Base-by-base conservation (phyloP, 2,329 filamentous ascomycete genomes). In the Xylariaceae sp. region DNA sequence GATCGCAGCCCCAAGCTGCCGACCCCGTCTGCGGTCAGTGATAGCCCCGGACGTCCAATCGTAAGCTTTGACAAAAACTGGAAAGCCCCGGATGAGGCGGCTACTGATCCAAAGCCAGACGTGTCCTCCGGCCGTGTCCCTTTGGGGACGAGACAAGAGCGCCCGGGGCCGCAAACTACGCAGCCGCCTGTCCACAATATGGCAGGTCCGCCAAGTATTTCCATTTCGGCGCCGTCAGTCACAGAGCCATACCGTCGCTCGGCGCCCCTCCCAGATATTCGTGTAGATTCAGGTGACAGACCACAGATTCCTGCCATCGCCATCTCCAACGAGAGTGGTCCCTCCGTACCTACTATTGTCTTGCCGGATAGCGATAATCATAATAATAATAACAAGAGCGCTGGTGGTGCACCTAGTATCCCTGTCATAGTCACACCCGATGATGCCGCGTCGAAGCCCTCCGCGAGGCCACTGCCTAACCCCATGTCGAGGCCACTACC, bases 21-120 rank as follows among this genome's bases (percentile, higher is more conserved):
- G 34, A 93, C 88, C 70, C 93, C 93, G 65, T 90, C 89, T 57
- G 88, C 90, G 70, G 92, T 97, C 74, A 97, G 92, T 77, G 89
- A 97, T 77, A 89, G 83, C 71, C 88, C 89, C 68, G 91, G 91
- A 68, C 86, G 93, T 72, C 93, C 93, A 64, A 97, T 97, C 80
- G 93, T 97, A 81, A 97, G 93, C 82, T 97, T 97, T 81, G 84
- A 96, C 76, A 84, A 84, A 70, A 84, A 88, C 72, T 96, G 90
- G 87, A 88, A 86, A 80, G 83, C 86, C 71, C 84, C 83, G 72
- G 86, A 89, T 73, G 80, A 83, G 79, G 80, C 79, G 75, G 81
- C 88, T 80, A 81, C 88, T 81, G 88, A 91, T 84, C 76, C 84
- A 78, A 88, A 87, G 75, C 78, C 82, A 77, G 79, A 81, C 73